Base-by-base conservation (phyloP, 352 stramenopile species). In the Globisporangium barbulae region DNA sequence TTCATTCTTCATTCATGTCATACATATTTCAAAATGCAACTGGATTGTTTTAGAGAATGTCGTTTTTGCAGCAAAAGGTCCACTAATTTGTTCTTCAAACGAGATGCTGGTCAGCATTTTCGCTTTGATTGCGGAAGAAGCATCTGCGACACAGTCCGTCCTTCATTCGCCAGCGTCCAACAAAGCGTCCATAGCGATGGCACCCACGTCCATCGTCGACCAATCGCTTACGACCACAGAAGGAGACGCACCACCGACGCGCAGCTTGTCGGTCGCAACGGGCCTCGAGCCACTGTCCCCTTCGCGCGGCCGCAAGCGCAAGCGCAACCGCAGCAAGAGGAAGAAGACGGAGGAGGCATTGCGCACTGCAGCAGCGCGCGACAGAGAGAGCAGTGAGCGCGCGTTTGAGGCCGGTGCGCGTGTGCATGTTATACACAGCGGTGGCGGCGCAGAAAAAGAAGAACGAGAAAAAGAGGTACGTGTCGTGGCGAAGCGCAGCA, bases 301-400 rank as follows among this genome's bases (percentile, higher is more conserved):
- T 5, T 17, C 41, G 41, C 41, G 41, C 41, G 17, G 41, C 41
- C 41, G 41, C 41, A 57, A 57, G 50, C 50, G 50, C 30, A 57
- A 57, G 31, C 50, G 50, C 19, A 42, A 57, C 21, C 50, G 50
- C 50, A 21, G 25, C 28, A n/a, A 39, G 9, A 42, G 15, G 50
- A 57, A 30, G 28, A 25, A 17, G 19, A 19, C 4, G 25, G 21
- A 54, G 30, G 15, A 31, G 15, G 22, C 30, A 28, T 10, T 13
- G 47, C 1, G 5, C 10, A n/a, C 21, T 1, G 3, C 0, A 53
- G 28, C 1, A 22, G 49, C 25, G 3, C 49, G 2, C 28, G 19
- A 0, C 19, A 6, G n/a, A 25, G 44, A 28, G 19, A 50, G 9
- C 5, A 50, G 8, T 19, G 41, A 47, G 17, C 41, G 3, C 3